Evolutionary conservation across 2,329 filamentous ascomycete genomes (phyloP), one percentile per base, ranked within the genome.

Genomic region (Cladobotryum mycophilum): DNA sequence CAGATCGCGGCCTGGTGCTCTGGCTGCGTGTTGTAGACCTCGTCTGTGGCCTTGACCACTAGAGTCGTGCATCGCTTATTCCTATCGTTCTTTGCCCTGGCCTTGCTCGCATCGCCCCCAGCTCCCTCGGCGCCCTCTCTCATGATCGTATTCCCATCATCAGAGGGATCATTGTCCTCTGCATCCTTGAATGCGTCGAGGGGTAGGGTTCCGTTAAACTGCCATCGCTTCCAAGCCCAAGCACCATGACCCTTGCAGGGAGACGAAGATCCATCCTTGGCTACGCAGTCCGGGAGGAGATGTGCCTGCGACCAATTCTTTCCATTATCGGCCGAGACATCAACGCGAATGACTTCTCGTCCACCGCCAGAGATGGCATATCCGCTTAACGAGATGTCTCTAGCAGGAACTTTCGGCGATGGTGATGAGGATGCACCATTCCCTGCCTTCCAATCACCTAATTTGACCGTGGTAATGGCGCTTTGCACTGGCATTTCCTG

Each of bases 341-440:
- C 84, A 3, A 88, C 83, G n/a, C 84, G 78, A 42, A 83, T 74
- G 55, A 86, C 82, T 61, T 75, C 74, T 33, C 81, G 76, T 1
- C 84, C 84, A 41, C 84, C 84, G 25, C 84, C 84, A 0, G 81
- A 83, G 60, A 84, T 85, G 2, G 84, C 84, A 61, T 85, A 88
- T 1, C 84, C 84, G 46, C 76, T 72, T 4, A 85, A 61, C 1
- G 70, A 67, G 15, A 76, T 63, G 15, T 60, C 42, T 41, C 61
- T 60, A 2, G 48, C 56, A 5, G 45, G 18, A n/a, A 46, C 38
- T 11, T 20, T 43, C 18, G 15, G 6, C 41, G 7, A 12, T 3
- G 22, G 18, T 8, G 20, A 20, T 20, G 20, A 20, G 20, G 20
- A 20, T 20, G 17, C 2, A 8, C 8, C 18, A 9, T 5, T 36